Conservation (phyloP, 805 yeast genomes). For the Candida vaughaniae region DNA sequence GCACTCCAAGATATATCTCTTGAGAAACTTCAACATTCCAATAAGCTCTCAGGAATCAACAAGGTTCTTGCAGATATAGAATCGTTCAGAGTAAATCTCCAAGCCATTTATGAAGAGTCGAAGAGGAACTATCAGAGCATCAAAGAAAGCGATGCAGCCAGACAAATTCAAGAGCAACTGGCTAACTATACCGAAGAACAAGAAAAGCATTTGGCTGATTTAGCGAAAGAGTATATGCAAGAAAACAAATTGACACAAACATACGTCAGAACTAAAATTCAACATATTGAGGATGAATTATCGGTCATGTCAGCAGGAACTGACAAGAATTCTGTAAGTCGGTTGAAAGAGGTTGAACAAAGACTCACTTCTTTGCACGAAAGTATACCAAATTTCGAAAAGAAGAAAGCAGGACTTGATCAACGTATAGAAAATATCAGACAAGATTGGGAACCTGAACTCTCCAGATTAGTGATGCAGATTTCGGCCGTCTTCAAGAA, state of each 20-base stretch:
- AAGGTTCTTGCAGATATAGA: conserved; percentile 27
- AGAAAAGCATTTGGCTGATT: conserved; percentile 30
- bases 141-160: conserved; percentile 41
- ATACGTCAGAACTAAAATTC: conserved; percentile 39
- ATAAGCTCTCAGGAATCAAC: conserved; percentile 21
- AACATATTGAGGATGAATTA: conserved; percentile 47
- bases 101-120: conserved; percentile 31
- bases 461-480: conserved; percentile 49
- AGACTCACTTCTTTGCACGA: conserved; percentile 33
- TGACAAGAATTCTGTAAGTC: conserved; percentile 36
- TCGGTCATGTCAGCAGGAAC: conserved; percentile 33
- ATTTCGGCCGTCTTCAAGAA: conserved; percentile 66
- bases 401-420: conserved; percentile 26
- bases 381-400: conserved; percentile 36
- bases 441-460: conserved; percentile 59
- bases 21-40: conserved; percentile 17
- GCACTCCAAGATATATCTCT: conserved; percentile 13
- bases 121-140: conserved; percentile 31
- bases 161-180: conserved; percentile 34
- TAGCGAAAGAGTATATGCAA: conserved; percentile 38
- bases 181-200: conserved; percentile 37
- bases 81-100: conserved; percentile 22
- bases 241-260: conserved; percentile 37
- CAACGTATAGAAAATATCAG: conserved; percentile 38
- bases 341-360: conserved; percentile 37